Evolutionary conservation across 192 early-diverging fungal species (phyloP).

Genomic region (Coemansia sp.): DNA sequence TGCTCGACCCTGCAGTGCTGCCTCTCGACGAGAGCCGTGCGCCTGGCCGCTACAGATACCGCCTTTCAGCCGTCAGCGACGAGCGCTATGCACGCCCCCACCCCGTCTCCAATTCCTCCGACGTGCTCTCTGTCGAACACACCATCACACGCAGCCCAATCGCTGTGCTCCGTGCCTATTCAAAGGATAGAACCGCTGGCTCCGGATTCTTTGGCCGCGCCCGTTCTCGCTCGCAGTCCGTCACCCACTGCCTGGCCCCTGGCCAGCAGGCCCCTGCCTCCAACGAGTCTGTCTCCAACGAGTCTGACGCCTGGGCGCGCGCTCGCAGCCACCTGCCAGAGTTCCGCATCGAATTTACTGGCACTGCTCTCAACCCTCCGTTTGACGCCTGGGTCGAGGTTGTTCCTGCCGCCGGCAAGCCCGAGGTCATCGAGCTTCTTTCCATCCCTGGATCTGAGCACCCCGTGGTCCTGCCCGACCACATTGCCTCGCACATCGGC

Average conservation of each 20-base stretch:
- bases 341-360: constrained; percentile 40
- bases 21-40: constrained; percentile 22
- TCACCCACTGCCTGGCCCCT: constrained; percentile 41
- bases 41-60: constrained; percentile 46
- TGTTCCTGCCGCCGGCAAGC: constrained; percentile 37
- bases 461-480: constrained; percentile 26
- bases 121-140: constrained; percentile 30
- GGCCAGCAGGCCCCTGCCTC: constrained; percentile 31
- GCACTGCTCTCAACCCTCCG: constrained; percentile 15
- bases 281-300: constrained; percentile 17
- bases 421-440: constrained; percentile 34
- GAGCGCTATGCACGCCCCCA: constrained; percentile 42
- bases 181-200: constrained; percentile 29
- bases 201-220: background rate
- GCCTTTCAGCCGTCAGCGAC: constrained; percentile 34
- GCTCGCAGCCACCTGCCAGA: constrained; percentile 36
- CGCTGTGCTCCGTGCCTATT: constrained; percentile 39
- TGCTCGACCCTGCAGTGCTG: constrained; percentile 4
- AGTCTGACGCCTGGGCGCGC: constrained; percentile 37
- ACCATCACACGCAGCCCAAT: constrained; percentile 21
- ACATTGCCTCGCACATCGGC: constrained; percentile 41
- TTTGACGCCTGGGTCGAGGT: constrained; percentile 52
- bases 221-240: background rate
- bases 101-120: constrained; percentile 2
- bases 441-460: constrained; percentile 26